Evolutionary conservation across 2,329 filamentous ascomycete genomes (phyloP).

Genomic region (Xylaria sp.): DNA sequence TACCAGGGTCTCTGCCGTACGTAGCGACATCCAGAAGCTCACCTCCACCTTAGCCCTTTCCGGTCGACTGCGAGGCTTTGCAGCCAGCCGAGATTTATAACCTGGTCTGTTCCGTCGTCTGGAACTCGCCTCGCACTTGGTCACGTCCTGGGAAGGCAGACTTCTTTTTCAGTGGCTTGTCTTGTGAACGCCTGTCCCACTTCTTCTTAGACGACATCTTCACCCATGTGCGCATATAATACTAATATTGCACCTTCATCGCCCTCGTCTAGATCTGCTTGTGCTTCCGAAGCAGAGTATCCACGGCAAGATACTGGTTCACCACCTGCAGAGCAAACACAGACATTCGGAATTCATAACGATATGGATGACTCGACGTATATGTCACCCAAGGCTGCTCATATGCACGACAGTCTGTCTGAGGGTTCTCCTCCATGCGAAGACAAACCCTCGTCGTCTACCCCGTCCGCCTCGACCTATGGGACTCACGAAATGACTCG

Average conservation of each 20-base stretch:
- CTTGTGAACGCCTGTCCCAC: conserved; percentile 24
- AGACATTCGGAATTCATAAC: conserved; percentile 34
- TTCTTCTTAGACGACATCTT: conserved; percentile 6
- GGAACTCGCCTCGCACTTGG: conserved; percentile 30
- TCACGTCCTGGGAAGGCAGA: conserved; percentile 33
- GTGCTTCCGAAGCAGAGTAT: conserved; percentile 35
- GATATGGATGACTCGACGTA: conserved; percentile 47
- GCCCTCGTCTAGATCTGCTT: conserved; percentile 35
- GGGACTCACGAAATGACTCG: conserved; percentile 44
- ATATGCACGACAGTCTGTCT: conserved; percentile 43
- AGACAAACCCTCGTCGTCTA: conserved; percentile 36
- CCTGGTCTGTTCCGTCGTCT: conserved; percentile 25
- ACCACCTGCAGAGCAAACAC: conserved; percentile 33
- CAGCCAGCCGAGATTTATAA: conserved; percentile 34
- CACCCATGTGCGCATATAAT: conserved; percentile 45
- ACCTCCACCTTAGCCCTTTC: conserved; percentile 13
- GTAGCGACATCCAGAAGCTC: conserved; percentile 13
- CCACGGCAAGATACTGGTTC: conserved; percentile 32
- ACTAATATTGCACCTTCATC: conserved; percentile 39
- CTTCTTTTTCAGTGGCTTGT: conserved; percentile 28
- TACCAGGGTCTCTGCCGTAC: conserved; percentile 11
- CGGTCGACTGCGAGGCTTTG: conserved; percentile 33
- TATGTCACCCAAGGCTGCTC: conserved; percentile 40
- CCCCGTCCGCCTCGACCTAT: conserved; percentile 45
- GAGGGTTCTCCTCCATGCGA: conserved; percentile 27